Evolutionary conservation across 805 yeast species (phyloP).

Genomic region (Starmerella tilneyi): DNA sequence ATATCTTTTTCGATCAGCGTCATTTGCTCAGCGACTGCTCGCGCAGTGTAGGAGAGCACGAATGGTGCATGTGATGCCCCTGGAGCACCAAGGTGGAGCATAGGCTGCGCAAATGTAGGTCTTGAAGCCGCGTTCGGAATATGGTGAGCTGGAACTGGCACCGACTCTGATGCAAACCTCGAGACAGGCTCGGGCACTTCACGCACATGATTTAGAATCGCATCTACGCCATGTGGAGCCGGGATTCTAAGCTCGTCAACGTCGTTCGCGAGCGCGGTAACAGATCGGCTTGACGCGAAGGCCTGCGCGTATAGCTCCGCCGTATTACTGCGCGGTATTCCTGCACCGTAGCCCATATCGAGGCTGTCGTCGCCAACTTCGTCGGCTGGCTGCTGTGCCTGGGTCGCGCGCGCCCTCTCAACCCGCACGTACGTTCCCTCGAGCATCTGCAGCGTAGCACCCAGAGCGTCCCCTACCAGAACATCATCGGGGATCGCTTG

Average conservation of each 20-base stretch:
- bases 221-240: constrained; percentile 4
- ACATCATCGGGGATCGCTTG: constrained; percentile 80
- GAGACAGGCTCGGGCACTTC: background rate
- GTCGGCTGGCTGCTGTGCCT: background rate
- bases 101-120: constrained; percentile 19
- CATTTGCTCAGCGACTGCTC: constrained; percentile 63
- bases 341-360: constrained; percentile 3
- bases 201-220: constrained; percentile 1
- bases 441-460: constrained; percentile 61
- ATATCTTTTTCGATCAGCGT: constrained; percentile 82
- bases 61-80: constrained; percentile 59
- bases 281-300: constrained; percentile 1
- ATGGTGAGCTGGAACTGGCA: background rate
- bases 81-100: constrained; percentile 18
- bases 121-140: background rate
- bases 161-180: background rate
- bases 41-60: constrained; percentile 59
- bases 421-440: constrained; percentile 48
- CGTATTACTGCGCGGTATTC: constrained; percentile 13
- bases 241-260: constrained; percentile 3
- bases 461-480: constrained; percentile 57
- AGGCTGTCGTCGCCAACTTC: constrained; percentile 3
- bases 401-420: background rate
- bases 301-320: constrained; percentile 15
- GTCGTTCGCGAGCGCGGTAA: background rate